Evolutionary conservation across 768 basidiomycete species (phyloP).

Genomic region (Serpula lacrymans): DNA sequence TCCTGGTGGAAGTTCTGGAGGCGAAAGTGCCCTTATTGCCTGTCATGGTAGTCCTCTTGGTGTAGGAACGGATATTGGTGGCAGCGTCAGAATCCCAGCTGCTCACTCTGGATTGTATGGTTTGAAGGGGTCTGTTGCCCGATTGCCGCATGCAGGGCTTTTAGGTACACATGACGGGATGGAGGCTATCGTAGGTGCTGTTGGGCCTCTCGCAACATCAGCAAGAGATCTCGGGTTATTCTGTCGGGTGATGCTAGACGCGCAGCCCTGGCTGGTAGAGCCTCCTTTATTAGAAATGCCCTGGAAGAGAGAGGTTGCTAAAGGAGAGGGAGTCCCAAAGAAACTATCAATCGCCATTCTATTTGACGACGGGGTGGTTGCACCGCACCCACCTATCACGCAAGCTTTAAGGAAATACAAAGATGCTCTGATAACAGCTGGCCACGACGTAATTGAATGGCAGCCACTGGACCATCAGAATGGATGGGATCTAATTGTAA

Average conservation of each 20-base stretch:
- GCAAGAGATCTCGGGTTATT: slow-evolving; percentile 47
- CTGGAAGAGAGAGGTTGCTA: slow-evolving; percentile 40
- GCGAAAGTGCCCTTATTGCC: slow-evolving; percentile 45
- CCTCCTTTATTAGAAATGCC: slow-evolving; percentile 47
- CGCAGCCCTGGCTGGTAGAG: slow-evolving; percentile 45
- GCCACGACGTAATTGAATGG: slow-evolving; percentile 53
- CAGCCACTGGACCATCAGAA: slow-evolving; percentile 39
- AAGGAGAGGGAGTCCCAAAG: slow-evolving; percentile 35
- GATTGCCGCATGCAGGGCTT: slow-evolving; percentile 50
- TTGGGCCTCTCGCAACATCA: slow-evolving; percentile 48
- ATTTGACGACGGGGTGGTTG: slow-evolving; percentile 49
- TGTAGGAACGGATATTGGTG: slow-evolving; percentile 48
- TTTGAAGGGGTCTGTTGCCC: slow-evolving; percentile 45
- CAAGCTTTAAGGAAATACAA: slow-evolving; percentile 38
- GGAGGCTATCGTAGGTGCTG: slow-evolving; percentile 49
- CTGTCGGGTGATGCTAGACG: slow-evolving; percentile 43
- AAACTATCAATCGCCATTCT: slow-evolving; percentile 45
- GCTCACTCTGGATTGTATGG: slow-evolving; percentile 41
- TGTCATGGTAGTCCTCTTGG: slow-evolving; percentile 38
- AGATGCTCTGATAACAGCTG: slow-evolving; percentile 38
- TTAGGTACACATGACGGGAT: slow-evolving; percentile 49
- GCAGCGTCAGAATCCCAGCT: slow-evolving; percentile 42
- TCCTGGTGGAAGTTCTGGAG: slow-evolving; percentile 46
- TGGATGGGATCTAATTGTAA: slow-evolving; percentile 47
- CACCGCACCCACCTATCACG: slow-evolving; percentile 46